A percentile compares a stretch with the other conserved stretches of the same genome.
Evolutionary conservation across 371 early-diverging fungal genomes (phyloP).

Genomic region (Mortierella sp.): DNA sequence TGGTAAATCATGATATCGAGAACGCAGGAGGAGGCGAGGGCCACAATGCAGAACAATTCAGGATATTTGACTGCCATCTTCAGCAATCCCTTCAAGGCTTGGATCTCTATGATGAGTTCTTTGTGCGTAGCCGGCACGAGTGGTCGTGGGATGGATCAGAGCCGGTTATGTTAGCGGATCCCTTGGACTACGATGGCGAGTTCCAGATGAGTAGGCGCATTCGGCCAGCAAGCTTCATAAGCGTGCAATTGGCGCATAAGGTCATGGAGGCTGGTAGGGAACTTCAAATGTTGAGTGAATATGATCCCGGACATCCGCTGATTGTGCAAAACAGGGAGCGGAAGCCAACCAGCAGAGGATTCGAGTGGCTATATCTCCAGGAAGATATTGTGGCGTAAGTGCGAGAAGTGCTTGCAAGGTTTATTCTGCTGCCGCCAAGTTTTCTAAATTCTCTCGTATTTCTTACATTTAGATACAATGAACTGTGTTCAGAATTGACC

Average conservation of each 20-base stretch:
- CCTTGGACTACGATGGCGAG: constrained; percentile 22
- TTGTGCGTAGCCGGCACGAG: constrained; percentile 43
- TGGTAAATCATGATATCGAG: too few species aligned
- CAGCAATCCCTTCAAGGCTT: constrained; percentile 39
- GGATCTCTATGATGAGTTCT: constrained; percentile 63
- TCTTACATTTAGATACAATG: constrained; percentile 3
- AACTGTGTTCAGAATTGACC: constrained; percentile 6
- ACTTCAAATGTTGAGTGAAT: constrained; percentile 37
- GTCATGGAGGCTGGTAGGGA: constrained; percentile 43
- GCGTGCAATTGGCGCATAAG: constrained; percentile 11
- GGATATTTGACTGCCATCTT: constrained; percentile 30
- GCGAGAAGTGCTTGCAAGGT: too few species aligned
- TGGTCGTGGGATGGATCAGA: constrained; percentile 42
- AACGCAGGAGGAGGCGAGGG: too few species aligned
- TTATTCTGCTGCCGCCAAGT: too few species aligned
- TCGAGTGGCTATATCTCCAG: constrained; percentile 35
- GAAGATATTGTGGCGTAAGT: constrained; percentile 28
- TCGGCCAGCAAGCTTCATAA: constrained; percentile 23
- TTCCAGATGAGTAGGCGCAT: constrained; percentile 14
- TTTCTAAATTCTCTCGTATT: not conserved
- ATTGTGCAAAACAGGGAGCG: constrained; percentile 16
- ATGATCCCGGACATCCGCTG: constrained; percentile 32
- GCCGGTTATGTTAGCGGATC: constrained; percentile 25
- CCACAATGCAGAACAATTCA: not conserved
- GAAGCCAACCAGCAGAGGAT: not conserved